Evolutionary conservation across 306 rosid species (phyloP).

Genomic region (Vigna trinervia): DNA sequence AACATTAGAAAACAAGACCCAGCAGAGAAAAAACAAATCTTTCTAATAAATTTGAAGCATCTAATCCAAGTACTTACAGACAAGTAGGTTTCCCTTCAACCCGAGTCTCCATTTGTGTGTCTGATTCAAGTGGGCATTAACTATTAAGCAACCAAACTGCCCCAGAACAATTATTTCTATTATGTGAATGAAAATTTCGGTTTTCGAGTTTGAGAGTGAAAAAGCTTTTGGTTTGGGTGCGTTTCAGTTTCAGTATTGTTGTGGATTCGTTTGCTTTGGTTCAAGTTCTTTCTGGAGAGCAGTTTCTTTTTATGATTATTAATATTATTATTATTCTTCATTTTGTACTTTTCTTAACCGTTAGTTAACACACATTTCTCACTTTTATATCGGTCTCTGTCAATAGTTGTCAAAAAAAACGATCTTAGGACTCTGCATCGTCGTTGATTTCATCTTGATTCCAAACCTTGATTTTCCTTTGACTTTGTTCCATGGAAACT

Average conservation of each 20-base stretch:
- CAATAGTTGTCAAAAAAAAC: neutral
- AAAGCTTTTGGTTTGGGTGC: neutral
- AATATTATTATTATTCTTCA: neutral
- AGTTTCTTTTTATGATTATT: neutral
- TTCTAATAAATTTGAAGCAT: neutral
- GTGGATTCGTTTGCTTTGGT: neutral
- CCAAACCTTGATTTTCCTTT: neutral
- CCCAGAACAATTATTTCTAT: neutral
- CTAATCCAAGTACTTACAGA: conserved; percentile 16
- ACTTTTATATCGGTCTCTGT: neutral
- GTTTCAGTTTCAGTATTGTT: conserved; percentile 28
- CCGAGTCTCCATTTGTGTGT: neutral
- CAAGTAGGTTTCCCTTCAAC: conserved; percentile 33
- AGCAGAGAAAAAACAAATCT: neutral
- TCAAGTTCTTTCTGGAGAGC: neutral
- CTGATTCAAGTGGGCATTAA: neutral
- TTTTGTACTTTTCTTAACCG: neutral
- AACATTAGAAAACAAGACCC: neutral
- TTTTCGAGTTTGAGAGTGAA: neutral
- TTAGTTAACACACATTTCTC: neutral
- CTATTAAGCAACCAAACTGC: conserved; percentile 9
- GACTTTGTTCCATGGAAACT: neutral
- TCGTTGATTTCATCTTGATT: neutral
- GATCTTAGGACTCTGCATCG: neutral
- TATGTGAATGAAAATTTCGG: neutral